These are phyloP conservation scores for Cyathus striatus DNA, from an alignment of 768 basidiomycete genomes.

Conservation along the genomic window DNA sequence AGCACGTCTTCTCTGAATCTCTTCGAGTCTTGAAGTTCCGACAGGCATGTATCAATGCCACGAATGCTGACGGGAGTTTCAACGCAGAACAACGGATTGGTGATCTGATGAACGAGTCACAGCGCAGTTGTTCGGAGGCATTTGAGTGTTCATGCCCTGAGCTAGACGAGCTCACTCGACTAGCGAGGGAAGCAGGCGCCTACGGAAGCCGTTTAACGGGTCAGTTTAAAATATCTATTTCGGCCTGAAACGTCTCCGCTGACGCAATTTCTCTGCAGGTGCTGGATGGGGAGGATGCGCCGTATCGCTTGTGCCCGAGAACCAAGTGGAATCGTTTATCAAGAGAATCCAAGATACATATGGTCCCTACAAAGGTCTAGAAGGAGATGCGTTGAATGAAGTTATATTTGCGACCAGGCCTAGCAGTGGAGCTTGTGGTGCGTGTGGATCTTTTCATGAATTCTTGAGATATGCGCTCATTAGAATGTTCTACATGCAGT, in stretches of 20 bases:
- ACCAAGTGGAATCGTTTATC: conserved; percentile 60
- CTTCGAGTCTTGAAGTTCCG: conserved; percentile 78
- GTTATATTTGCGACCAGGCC: conserved; percentile 83
- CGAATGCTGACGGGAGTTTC: conserved; percentile 13
- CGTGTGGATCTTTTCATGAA: conserved; percentile 20
- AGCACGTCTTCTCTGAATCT: conserved; percentile 79
- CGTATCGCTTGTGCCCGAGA: conserved; percentile 72
- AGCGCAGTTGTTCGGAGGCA: conserved; percentile 59
- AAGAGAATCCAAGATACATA: conserved; percentile 54
- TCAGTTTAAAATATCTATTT: conserved; percentile 16
- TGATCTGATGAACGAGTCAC: conserved; percentile 73
- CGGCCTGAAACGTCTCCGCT: not conserved
- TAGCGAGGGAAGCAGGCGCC: conserved; percentile 70
- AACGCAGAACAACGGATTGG: conserved; percentile 49
- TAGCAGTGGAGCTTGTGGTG: conserved; percentile 78
- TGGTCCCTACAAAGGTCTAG: conserved; percentile 55
- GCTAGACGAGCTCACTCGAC: conserved; percentile 58
- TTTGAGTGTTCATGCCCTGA: conserved; percentile 83
- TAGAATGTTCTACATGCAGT: conserved; percentile 12
- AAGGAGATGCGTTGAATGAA: conserved; percentile 52
- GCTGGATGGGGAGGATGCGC: conserved; percentile 93
- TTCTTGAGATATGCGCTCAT: not conserved
- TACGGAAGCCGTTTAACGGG: conserved; percentile 84
- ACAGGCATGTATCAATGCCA: conserved; percentile 49
- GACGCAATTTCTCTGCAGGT: conserved; percentile 31